Evolutionary conservation across 1,139 yeast species (phyloP).

Genomic region (Yamadazyma friedrichii): DNA sequence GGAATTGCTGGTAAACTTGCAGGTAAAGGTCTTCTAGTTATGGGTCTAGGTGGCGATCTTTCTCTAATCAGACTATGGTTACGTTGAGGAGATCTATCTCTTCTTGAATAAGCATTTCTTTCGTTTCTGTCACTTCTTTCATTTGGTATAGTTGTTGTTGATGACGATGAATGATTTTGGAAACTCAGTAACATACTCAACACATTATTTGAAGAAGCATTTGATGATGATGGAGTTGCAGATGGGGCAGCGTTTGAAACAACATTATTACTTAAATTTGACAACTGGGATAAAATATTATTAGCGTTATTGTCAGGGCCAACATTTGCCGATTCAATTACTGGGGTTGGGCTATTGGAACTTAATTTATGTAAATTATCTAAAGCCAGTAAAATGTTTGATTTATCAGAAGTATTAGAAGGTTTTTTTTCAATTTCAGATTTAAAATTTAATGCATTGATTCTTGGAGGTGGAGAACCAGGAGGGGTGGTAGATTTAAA

Average conservation of each 20-base stretch:
- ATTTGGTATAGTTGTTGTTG: slow-evolving; percentile 6
- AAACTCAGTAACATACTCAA: slow-evolving; percentile 7
- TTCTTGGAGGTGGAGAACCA: slow-evolving; percentile 47
- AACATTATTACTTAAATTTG: slow-evolving; percentile 31
- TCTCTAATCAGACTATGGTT: slow-evolving; percentile 22
- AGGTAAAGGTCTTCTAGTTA: slow-evolving; percentile 16
- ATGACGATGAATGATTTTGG: slow-evolving; percentile 9
- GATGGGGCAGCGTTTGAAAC: slow-evolving; percentile 17
- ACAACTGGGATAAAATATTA: slow-evolving; percentile 44
- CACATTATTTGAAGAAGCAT: slow-evolving; percentile 4
- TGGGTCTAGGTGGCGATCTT: slow-evolving; percentile 29
- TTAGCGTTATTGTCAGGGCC: slow-evolving; percentile 15
- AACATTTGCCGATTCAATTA: slow-evolving; percentile 14
- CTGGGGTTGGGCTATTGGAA: slow-evolving; percentile 26
- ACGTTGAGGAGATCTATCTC: slow-evolving; percentile 55
- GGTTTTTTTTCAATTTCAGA: slow-evolving; percentile 8
- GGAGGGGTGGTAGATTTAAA: slow-evolving; percentile 59
- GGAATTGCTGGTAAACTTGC: slow-evolving; percentile 8
- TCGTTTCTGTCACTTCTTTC: slow-evolving; percentile 17
- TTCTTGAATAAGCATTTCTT: slow-evolving; percentile 39
- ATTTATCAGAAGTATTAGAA: slow-evolving; percentile 15
- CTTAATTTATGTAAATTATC: slow-evolving; percentile 51
- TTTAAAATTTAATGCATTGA: slow-evolving; percentile 20
- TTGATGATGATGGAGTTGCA: neutral
- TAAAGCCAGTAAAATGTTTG: slow-evolving; percentile 62